A percentile compares a stretch with the other conserved stretches of the same genome.
Evolutionary conservation across 495 filamentous ascomycete species (phyloP).

Genomic region (Melanomma pulvis-pyrius): DNA sequence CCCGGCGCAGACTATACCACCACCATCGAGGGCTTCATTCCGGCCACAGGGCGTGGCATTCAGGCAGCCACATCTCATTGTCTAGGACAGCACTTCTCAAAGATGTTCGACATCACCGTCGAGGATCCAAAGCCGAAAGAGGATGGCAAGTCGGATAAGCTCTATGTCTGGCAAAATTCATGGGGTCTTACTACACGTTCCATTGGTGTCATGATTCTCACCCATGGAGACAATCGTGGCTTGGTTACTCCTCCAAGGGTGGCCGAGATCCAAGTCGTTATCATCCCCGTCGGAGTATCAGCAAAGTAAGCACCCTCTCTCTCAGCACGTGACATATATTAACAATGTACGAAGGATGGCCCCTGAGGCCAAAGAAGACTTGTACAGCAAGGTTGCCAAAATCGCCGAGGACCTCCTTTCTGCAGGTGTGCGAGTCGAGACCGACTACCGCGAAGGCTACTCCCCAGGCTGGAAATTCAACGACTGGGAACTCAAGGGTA

Average conservation of each 20-base stretch:
- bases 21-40: conserved; percentile 79
- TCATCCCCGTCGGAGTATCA: conserved; percentile 93
- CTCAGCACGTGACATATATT: not conserved
- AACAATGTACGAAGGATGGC: conserved; percentile 58
- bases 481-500: conserved; percentile 93
- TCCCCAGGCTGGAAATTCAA: conserved; percentile 97
- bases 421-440: conserved; percentile 55
- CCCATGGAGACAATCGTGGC: conserved; percentile 92
- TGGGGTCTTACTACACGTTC: conserved; percentile 54
- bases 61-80: conserved; percentile 94
- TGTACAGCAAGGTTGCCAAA: conserved; percentile 70
- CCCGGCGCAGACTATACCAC: conserved; percentile 92
- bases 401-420: conserved; percentile 58
- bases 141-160: conserved; percentile 63
- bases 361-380: conserved; percentile 71
- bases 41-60: conserved; percentile 90
- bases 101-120: conserved; percentile 97
- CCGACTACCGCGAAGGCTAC: conserved; percentile 81
- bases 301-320: conserved; percentile 46
- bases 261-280: conserved; percentile 79
- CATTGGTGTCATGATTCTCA: conserved; percentile 98
- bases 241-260: conserved; percentile 88
- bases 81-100: conserved; percentile 94
- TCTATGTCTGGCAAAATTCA: conserved; percentile 96
- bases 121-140: conserved; percentile 82